Evolutionary conservation across 345 rosid species (phyloP), one percentile per base, ranked within the genome.

Genomic region (Hypericum androsaemum): DNA sequence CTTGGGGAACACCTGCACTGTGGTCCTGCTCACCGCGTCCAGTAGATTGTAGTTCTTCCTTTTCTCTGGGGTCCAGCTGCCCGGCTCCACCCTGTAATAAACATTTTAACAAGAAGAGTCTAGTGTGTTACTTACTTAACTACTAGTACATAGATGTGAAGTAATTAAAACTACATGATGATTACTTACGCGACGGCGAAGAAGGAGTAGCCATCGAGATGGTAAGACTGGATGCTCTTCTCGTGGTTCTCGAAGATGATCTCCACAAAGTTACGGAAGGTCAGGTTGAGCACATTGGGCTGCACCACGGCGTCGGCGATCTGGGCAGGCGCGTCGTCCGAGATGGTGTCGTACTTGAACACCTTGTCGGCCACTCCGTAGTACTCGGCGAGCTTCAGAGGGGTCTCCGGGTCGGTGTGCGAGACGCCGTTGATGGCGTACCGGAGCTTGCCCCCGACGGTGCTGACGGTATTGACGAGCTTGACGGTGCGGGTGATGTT

Each of bases 171-270:
- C n/a, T n/a, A n/a, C n/a, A n/a, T n/a, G n/a, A n/a, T n/a, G n/a
- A 22, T 22, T 3, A 41, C 44, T 41, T n/a, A 41, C 28, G 28
- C 50, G 10, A 46, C 50, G 2, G 22, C 9, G 50, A 46, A 46
- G 28, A 46, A 46, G 7, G 50, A 12, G 50, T 46, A 46, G 3
- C 50, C 50, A 14, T 46, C 50, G 28, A 46, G 22, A 10, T 46
- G 50, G 28, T 32, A 46, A 17, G 50, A 46, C 10, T 46, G 50
- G 7, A 46, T 46, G 50, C 50, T 46, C 50, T 46, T 46, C 50
- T 46, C 50, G 28, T 46, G 50, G 10, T 46, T 46, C 50, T 46
- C 50, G 22, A 46, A 46, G 10, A 46, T 32, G 2, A 46, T 46
- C 50, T 46, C 50, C 28, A 46, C 50, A 14, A 46, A 46, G 50